Evolutionary conservation across 2,329 filamentous ascomycete species (phyloP).

Genomic region (Fusarium chlamydosporum): DNA sequence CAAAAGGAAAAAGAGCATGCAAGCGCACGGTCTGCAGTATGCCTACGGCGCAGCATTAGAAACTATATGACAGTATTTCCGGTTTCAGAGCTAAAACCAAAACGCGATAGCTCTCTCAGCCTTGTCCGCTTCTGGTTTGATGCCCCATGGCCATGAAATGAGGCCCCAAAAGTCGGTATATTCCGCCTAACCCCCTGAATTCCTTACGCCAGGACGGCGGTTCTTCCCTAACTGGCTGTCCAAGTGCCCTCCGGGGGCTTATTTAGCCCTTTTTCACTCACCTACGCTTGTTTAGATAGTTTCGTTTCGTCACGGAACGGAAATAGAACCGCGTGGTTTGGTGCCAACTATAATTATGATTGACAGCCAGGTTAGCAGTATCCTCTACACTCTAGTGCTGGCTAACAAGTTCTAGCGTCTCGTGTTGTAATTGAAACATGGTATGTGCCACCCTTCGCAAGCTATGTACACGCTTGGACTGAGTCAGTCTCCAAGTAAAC

Average conservation of each 20-base stretch:
- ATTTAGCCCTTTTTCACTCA: background rate
- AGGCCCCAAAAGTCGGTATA: conserved; percentile 6
- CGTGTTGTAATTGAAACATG: conserved; percentile 14
- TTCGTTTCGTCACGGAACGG: background rate
- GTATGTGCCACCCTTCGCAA: conserved; percentile 5
- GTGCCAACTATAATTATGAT: conserved; percentile 2
- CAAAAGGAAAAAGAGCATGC: background rate
- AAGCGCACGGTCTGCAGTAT: conserved; percentile 8
- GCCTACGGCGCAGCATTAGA: conserved; percentile 4
- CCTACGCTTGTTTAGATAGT: background rate
- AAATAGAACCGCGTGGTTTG: conserved; percentile 6
- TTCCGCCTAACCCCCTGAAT: conserved; percentile 5
- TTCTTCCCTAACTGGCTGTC: background rate
- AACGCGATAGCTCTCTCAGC: background rate
- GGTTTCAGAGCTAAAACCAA: conserved; percentile 13
- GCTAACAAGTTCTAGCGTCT: conserved; percentile 19
- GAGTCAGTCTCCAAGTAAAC: background rate
- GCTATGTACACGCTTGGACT: background rate
- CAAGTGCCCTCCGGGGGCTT: background rate
- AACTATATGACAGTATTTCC: conserved; percentile 22
- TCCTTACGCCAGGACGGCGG: background rate
- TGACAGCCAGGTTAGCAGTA: conserved; percentile 1
- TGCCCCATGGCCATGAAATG: background rate
- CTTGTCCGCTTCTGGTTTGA: background rate
- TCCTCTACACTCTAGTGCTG: background rate